A percentile compares a stretch with the other conserved stretches of the same genome.
phyloP scores from a whole-genome alignment of 805 yeast species.

The Starmera dryadoides region DNA sequence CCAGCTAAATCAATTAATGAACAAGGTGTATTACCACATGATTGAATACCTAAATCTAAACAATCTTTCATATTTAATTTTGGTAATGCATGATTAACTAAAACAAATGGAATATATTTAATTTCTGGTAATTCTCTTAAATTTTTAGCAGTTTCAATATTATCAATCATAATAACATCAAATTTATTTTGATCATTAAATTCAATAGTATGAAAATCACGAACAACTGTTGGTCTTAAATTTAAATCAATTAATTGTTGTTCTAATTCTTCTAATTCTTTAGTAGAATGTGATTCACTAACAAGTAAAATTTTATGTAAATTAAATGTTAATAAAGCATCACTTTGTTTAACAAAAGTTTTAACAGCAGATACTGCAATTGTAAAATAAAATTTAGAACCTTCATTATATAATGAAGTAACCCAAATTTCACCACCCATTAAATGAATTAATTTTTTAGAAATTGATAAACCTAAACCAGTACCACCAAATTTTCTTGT shows the following conservation, averaged over 20 bases:
- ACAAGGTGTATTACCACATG: conserved; percentile 86
- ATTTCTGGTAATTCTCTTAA: conserved; percentile 67
- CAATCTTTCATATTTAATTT: conserved; percentile 75
- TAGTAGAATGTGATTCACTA: conserved; percentile 52
- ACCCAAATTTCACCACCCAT: conserved; percentile 97
- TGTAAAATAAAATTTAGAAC: conserved; percentile 79
- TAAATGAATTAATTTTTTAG: conserved; percentile 77
- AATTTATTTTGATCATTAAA: conserved; percentile 46
- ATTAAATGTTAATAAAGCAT: conserved; percentile 64
- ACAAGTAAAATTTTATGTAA: conserved; percentile 65
- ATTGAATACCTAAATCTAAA: conserved; percentile 78
- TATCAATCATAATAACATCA: conserved; percentile 79
- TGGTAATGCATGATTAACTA: conserved; percentile 69
- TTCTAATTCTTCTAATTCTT: conserved; percentile 42
- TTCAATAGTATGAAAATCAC: conserved; percentile 48
- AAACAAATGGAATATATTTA: conserved; percentile 78
- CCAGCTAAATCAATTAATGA: conserved; percentile 75
- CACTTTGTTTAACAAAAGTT: conserved; percentile 53
- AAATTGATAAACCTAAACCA: conserved; percentile 81
- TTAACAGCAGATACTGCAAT: conserved; percentile 67
- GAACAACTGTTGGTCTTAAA: conserved; percentile 54
- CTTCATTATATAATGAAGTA: conserved; percentile 68
- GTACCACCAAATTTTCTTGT: conserved; percentile 93
- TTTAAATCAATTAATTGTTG: conserved; percentile 46
- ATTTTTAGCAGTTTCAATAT: conserved; percentile 64